These are phyloP conservation scores for Mucuna pruriens DNA, from an alignment of 306 rosid species.

Conservation along the genomic window DNA sequence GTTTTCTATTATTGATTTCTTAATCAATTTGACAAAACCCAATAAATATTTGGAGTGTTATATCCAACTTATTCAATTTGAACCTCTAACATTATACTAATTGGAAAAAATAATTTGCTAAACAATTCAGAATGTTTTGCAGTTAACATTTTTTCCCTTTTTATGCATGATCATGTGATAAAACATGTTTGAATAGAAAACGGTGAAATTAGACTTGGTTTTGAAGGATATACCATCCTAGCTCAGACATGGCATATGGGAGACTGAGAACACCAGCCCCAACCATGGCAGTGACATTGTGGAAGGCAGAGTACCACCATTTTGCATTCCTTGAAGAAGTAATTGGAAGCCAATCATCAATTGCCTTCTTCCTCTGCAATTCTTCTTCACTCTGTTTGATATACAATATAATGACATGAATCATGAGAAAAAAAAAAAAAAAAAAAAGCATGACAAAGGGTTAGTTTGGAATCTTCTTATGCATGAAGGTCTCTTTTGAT, in stretches of 20 bases:
- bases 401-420: background rate
- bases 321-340: constrained; percentile 81
- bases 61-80: background rate
- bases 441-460: background rate
- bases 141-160: background rate
- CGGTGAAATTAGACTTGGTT: background rate
- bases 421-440: background rate
- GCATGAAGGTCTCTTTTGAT: background rate
- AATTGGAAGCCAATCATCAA: constrained; percentile 81
- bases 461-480: constrained; percentile 2
- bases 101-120: background rate
- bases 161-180: background rate
- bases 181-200: background rate
- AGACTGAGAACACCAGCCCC: constrained; percentile 88
- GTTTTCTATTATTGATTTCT: background rate
- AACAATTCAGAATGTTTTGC: background rate
- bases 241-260: constrained; percentile 73
- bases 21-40: background rate
- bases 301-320: constrained; percentile 93
- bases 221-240: constrained; percentile 62
- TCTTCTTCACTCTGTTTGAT: constrained; percentile 34
- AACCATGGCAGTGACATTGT: constrained; percentile 88
- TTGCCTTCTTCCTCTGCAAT: constrained; percentile 47
- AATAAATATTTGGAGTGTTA: background rate
- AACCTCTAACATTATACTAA: background rate